Conservation (phyloP, 371 early-diverging fungal species). For the Umbelopsis sp. region DNA sequence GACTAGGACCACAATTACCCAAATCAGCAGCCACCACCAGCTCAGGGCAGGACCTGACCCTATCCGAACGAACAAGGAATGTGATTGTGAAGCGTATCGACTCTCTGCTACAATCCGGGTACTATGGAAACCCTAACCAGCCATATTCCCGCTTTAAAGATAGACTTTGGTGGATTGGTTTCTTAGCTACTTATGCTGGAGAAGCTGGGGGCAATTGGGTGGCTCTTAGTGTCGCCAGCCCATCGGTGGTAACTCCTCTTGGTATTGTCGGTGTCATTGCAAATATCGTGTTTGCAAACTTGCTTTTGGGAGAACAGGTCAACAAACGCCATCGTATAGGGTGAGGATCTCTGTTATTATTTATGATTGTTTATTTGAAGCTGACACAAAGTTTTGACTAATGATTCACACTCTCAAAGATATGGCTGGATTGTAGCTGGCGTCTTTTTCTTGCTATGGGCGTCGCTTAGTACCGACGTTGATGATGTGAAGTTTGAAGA, state of each 20-base stretch:
- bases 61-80: not conserved
- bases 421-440: constrained; percentile 23
- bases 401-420: not conserved
- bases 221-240: constrained; percentile 24
- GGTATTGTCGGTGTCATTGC: constrained; percentile 28
- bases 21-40: not conserved
- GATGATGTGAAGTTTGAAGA: constrained; percentile 18
- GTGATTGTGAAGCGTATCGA: not conserved
- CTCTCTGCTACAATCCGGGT: not conserved
- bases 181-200: constrained; percentile 21
- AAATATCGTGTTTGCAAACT: constrained; percentile 23
- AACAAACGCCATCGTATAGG: constrained; percentile 16
- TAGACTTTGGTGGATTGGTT: constrained; percentile 22
- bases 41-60: not conserved
- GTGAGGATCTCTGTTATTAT: not conserved
- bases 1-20: not conserved
- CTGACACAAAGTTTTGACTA: no score
- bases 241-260: constrained; percentile 26
- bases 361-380: not conserved
- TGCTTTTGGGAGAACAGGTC: constrained; percentile 21
- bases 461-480: constrained; percentile 1
- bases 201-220: constrained; percentile 28
- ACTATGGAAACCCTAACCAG: constrained; percentile 12
- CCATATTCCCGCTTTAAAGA: constrained; percentile 27
- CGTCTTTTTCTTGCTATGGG: constrained; percentile 17